Evolutionary conservation across 768 basidiomycete species (phyloP).

Genomic region (Tulasnella calospora): DNA sequence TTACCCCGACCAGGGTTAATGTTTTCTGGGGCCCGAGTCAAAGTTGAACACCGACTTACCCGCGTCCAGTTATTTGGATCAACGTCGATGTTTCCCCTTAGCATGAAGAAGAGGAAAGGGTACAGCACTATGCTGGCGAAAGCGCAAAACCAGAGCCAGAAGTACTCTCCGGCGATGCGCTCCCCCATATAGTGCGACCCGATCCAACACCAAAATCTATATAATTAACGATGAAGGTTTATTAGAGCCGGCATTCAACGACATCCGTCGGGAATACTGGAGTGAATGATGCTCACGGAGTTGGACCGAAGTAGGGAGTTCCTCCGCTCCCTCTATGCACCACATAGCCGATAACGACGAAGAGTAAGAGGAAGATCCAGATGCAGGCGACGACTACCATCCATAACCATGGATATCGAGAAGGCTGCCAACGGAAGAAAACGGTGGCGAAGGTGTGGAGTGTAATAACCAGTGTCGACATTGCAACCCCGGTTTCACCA

Average conservation of each 20-base stretch:
- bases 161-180: conserved; percentile 25
- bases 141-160: conserved; percentile 25
- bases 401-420: background rate
- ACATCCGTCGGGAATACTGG: too few species aligned
- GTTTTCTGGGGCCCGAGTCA: too few species aligned
- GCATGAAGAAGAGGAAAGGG: conserved; percentile 20
- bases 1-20: too few species aligned
- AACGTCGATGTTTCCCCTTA: conserved; percentile 23
- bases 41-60: background rate
- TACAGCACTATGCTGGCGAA: conserved; percentile 22
- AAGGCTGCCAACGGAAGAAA: conserved; percentile 18
- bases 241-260: background rate
- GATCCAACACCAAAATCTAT: conserved; percentile 28
- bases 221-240: background rate
- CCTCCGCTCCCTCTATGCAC: background rate
- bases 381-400: conserved; percentile 18
- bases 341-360: conserved; percentile 11
- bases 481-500: conserved; percentile 21
- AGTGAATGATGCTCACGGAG: background rate
- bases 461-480: conserved; percentile 12
- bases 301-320: conserved; percentile 12
- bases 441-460: conserved; percentile 23
- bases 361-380: conserved; percentile 13
- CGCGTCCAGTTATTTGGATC: conserved; percentile 19
- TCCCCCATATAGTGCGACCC: background rate